Base-by-base conservation (phyloP, 805 yeast species). In the Ogataea neopini region DNA sequence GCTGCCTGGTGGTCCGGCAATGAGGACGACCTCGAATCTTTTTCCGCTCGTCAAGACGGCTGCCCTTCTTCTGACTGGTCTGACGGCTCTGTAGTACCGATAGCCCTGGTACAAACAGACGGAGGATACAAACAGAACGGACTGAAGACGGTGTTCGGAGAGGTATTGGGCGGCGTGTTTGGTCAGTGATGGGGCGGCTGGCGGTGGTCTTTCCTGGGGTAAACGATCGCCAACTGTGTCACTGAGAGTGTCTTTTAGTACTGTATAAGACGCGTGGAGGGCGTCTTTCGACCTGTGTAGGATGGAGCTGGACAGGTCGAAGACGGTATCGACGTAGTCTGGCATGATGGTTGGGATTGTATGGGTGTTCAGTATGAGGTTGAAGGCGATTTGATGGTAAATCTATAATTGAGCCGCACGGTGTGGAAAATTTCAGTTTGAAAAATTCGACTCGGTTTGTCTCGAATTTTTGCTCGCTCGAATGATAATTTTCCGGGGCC, bases 1-100 rank as follows among this genome's bases (percentile, higher is more conserved):
- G 52, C 86, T 92, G 2, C 80, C 73, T 2, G 91, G 90, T 1
- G 89, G 83, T 1, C 96, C 96, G 3, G 88, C 75, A 4, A 88
- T 69, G 17, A 89, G 69, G 2, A 88, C 79, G 7, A 86, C 92
- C 56, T 88, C 94, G 50, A 76, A 75, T 42, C 96, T 70, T 3
- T 87, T 86, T 1, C 96, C 94, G 50, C 83, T 83, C 4, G 76
- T 56, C 26, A 88, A 70, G 49, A 81, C 75, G 4, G 75, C 73
- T 1, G 90, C 95, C 48, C 83, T 69, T 56, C 92, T 68, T 11
- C 35, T 36, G 18, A 22, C 19, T 2, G 46, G 47, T 18, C 35
- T 26, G 23, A 26, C 13, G 18, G 32, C 19, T 11, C 38, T 34
- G 26, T 38, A 28, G 28, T 30, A 48, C 10, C 30, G 17, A 33